Evolutionary conservation across 169 alveolate genomes (phyloP), one percentile per base, ranked within the genome.

Genomic region (Babesia bigemina): DNA sequence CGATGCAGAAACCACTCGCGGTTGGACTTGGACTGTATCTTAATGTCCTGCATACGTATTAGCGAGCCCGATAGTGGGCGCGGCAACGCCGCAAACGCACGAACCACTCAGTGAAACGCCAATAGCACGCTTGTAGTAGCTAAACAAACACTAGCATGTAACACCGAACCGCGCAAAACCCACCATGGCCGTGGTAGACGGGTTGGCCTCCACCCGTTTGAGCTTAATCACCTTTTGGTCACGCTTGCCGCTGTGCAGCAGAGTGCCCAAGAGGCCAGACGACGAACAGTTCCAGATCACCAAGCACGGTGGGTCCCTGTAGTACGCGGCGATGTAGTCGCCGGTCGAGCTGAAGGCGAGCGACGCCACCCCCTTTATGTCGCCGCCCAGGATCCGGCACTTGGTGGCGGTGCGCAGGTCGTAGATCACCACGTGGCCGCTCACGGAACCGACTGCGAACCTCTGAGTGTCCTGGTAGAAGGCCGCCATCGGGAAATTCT

Each of bases 391-490:
- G 65, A 83, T 79, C 56, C 85, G 63, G 84, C 93, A 88, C 70
- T 82, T 88, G 36, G 93, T 88, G 44, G 93, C 93, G 11, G 92
- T 86, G 36, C 93, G 81, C 16, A 88, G 78, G 83, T 88, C 93
- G 62, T 88, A 88, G n/a, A 88, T 85, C 36, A 88, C 69, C 36
- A 88, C 81, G 45, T 71, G 81, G 28, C 88, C 88, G n/a, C 70
- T 63, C 53, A 22, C 50, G 4, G 93, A 85, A 17, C 93, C 93
- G 59, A 88, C 88, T 22, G 93, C 93, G 53, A 88, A 83, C 47
- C 93, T 66, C 77, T 88, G 93, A 19, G 92, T 88, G 56, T 88
- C 71, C 77, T 88, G 93, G 66, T 88, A 88, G 65, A 88, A 88
- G 53, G 90, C 83, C 26, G 86, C 91, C 92, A 86, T 88, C 16